These are phyloP conservation scores for Prunus davidiana DNA, from an alignment of 306 rosid species.

Conservation along the genomic window DNA sequence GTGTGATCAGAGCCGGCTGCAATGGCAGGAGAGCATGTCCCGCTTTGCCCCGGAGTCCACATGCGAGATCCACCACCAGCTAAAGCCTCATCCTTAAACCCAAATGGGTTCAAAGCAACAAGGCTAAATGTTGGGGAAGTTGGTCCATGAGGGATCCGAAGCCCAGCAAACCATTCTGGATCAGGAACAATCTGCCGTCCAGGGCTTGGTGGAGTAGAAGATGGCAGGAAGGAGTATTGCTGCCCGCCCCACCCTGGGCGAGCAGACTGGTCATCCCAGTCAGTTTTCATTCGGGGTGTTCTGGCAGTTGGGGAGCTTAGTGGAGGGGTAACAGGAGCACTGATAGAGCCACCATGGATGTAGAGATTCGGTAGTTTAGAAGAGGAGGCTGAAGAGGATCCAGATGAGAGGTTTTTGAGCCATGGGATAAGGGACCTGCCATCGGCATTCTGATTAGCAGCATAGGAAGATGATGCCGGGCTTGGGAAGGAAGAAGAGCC, in stretches of 20 bases:
- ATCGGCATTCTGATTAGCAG: constrained; percentile 53
- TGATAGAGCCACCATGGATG: constrained; percentile 65
- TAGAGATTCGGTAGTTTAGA: constrained; percentile 61
- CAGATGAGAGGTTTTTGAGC: constrained; percentile 84
- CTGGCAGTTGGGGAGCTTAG: constrained; percentile 83
- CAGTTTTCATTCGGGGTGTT: constrained; percentile 52
- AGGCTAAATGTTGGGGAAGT: constrained; percentile 81
- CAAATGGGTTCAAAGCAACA: constrained; percentile 78
- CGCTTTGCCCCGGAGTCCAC: constrained; percentile 95
- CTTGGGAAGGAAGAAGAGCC: constrained; percentile 89
- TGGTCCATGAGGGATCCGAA: constrained; percentile 65
- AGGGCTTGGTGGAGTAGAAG: constrained; percentile 87
- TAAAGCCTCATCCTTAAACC: constrained; percentile 62
- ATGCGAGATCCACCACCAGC: constrained; percentile 61
- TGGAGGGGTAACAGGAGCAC: constrained; percentile 95
- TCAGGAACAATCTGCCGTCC: constrained; percentile 56
- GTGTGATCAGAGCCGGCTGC: constrained; percentile 72
- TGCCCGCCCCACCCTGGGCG: constrained; percentile 51
- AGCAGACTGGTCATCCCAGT: constrained; percentile 59
- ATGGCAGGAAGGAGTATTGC: constrained; percentile 57
- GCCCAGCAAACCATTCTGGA: constrained; percentile 75
- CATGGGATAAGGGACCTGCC: constrained; percentile 82
- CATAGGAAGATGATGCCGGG: constrained; percentile 65
- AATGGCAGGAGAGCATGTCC: constrained; percentile 84
- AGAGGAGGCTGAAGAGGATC: constrained; percentile 72